These are phyloP conservation scores for Xenosphaeropsis pyriputrescens DNA, from an alignment of 2,329 filamentous ascomycete genomes.

Conservation along the genomic window DNA sequence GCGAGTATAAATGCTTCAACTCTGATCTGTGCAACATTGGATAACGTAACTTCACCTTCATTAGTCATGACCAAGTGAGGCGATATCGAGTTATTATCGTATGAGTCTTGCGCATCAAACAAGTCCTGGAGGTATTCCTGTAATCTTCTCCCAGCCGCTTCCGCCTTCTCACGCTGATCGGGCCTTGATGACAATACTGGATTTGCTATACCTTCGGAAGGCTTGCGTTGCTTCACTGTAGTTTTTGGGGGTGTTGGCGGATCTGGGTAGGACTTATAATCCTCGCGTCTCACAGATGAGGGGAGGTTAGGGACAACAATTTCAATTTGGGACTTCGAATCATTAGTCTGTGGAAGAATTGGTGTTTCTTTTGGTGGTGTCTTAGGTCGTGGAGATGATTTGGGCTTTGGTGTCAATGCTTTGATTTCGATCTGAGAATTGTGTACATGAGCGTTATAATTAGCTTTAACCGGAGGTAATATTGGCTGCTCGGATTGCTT, in stretches of 20 bases:
- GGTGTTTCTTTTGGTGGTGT: constrained; percentile 11
- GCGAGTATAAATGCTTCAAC: constrained; percentile 63
- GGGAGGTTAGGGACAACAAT: constrained; percentile 13
- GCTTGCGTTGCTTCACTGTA: constrained; percentile 30
- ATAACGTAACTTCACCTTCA: constrained; percentile 52
- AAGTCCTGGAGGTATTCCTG: constrained; percentile 56
- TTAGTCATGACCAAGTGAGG: constrained; percentile 32
- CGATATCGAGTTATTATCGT: constrained; percentile 28
- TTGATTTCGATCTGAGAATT: no score
- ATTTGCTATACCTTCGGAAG: constrained; percentile 31
- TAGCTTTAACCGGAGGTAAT: no score
- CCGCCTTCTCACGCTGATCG: constrained; percentile 70
- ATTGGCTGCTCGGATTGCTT: no score
- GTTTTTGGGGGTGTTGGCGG: not conserved
- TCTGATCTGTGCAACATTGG: constrained; percentile 49
- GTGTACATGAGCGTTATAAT: no score
- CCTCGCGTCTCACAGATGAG: constrained; percentile 10
- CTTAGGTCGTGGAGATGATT: constrained; percentile 1
- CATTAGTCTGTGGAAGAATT: constrained; percentile 6
- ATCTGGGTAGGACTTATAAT: constrained; percentile 11
- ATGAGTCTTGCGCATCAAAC: constrained; percentile 63
- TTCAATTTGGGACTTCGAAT: not conserved
- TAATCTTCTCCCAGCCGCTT: constrained; percentile 58
- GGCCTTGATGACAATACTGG: constrained; percentile 46
- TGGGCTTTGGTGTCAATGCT: constrained; percentile 1